A percentile compares a stretch with the other conserved stretches of the same genome.
Conservation (phyloP, 306 rosid genomes). For the Crotalaria pallida region DNA sequence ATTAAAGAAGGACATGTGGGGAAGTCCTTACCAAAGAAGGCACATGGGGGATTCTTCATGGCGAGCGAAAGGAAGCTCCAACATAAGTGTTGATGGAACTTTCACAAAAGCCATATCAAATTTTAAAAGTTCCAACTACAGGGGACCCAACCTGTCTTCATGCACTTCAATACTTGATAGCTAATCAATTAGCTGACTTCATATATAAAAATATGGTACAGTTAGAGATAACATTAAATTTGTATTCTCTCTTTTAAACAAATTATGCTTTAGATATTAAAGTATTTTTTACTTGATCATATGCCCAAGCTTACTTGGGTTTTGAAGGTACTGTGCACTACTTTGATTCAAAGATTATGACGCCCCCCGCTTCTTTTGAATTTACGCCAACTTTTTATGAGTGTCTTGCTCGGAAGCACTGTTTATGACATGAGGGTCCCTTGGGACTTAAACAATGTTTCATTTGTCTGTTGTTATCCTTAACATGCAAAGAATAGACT, state of each 20-base stretch:
- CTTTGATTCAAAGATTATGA: conserved; percentile 26
- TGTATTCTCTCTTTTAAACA: neutral
- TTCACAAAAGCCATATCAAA: neutral
- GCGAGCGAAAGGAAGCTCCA: conserved; percentile 24
- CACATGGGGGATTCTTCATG: conserved; percentile 36
- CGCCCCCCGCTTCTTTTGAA: conserved; percentile 31
- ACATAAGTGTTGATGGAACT: conserved; percentile 27
- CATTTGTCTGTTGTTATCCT: conserved; percentile 22
- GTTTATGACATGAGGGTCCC: conserved; percentile 35
- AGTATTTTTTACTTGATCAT: conserved; percentile 5
- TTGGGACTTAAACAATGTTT: conserved; percentile 31
- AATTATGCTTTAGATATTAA: neutral
- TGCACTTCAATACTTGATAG: conserved; percentile 20
- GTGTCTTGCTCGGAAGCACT: conserved; percentile 47
- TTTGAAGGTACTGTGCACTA: conserved; percentile 19
- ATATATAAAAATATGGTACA: neutral
- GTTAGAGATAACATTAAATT: neutral
- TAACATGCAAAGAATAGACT: neutral
- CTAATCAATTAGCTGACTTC: conserved; percentile 36
- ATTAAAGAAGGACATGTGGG: conserved; percentile 24
- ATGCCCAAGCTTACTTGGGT: conserved; percentile 2
- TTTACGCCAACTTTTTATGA: conserved; percentile 21
- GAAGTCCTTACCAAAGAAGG: conserved; percentile 13
- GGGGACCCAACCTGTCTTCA: conserved; percentile 32
- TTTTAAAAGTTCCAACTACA: conserved; percentile 14